These are phyloP conservation scores for Trichosporon sp. DNA, from an alignment of 1,284 basidiomycete species.

Conservation along the genomic window DNA sequence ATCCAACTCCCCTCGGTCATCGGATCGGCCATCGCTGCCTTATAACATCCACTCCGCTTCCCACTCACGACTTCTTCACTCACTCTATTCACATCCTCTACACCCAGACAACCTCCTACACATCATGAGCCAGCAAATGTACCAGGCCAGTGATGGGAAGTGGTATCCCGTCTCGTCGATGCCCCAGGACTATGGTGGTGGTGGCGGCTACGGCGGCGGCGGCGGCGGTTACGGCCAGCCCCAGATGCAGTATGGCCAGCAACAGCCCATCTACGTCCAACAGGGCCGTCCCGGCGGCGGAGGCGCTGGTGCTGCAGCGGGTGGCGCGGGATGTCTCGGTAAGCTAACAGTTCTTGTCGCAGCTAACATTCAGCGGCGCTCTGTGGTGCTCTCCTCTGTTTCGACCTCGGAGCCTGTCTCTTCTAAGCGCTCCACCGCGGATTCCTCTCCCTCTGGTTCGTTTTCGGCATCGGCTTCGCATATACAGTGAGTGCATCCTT, in stretches of 20 bases:
- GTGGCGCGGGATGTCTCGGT: slow-evolving; percentile 12
- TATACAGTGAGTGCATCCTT: background rate
- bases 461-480: background rate
- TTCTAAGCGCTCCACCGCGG: slow-evolving; percentile 24
- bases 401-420: slow-evolving; percentile 32
- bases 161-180: slow-evolving; percentile 34
- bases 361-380: background rate
- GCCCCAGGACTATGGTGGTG: slow-evolving; percentile 23
- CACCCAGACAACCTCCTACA: background rate
- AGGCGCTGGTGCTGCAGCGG: slow-evolving; percentile 25
- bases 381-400: slow-evolving; percentile 22
- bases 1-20: background rate
- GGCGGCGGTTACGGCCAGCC: slow-evolving; percentile 22
- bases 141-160: slow-evolving; percentile 34
- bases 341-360: background rate
- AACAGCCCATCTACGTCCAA: slow-evolving; percentile 33
- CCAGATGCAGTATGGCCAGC: slow-evolving; percentile 31
- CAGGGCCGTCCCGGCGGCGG: slow-evolving; percentile 23
- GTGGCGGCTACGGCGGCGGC: slow-evolving; percentile 15
- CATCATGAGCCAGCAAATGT: slow-evolving; percentile 28
- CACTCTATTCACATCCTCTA: background rate
- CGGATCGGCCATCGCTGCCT: background rate
- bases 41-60: background rate
- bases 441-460: background rate
- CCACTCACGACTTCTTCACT: background rate